Percentiles rank a stretch among this genome's conserved stretches.
phyloP scores from a whole-genome alignment of 2,329 filamentous ascomycete species.

The Alternaria burnsii region DNA sequence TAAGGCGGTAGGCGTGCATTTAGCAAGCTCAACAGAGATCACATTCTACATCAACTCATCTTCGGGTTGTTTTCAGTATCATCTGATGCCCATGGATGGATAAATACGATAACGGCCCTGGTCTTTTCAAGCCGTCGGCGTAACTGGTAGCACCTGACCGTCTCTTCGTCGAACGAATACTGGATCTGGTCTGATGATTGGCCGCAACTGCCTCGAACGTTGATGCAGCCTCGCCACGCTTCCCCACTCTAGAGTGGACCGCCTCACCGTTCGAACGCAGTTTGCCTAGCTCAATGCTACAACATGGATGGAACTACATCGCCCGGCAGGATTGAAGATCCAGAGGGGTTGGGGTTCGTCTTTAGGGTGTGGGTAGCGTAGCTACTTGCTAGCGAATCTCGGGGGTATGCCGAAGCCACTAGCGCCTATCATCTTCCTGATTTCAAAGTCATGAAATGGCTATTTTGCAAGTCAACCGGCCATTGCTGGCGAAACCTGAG shows the following conservation, averaged over 20 bases:
- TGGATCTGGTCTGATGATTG: constrained; percentile 30
- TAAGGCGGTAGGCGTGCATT: constrained; percentile 5
- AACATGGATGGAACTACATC: constrained; percentile 11
- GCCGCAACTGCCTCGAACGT: constrained; percentile 26
- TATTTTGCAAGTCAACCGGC: constrained; percentile 5
- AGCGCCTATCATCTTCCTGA: constrained; percentile 3
- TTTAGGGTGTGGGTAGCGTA: constrained; percentile 4
- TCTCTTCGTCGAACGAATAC: constrained; percentile 14
- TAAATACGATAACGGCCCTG: constrained; percentile 30
- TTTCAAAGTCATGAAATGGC: constrained; percentile 7
- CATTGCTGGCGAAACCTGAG: constrained; percentile 6
- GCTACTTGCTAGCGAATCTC: constrained; percentile 6
- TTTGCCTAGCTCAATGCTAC: constrained; percentile 7
- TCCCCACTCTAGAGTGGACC: constrained; percentile 17
- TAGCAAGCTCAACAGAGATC: constrained; percentile 5
- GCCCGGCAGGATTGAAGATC: constrained; percentile 2
- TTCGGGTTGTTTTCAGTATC: constrained; percentile 25
- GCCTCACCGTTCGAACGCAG: constrained; percentile 14
- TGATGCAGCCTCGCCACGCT: constrained; percentile 38
- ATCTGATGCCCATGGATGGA: constrained; percentile 40
- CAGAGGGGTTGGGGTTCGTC: constrained; percentile 5
- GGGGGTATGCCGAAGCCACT: constrained; percentile 9
- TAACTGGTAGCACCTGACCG: constrained; percentile 39
- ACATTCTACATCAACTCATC: constrained; percentile 25
- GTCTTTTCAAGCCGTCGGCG: constrained; percentile 27